Evolutionary conservation across 139 green algal species (phyloP).

Genomic region (Coelastrella sp.): DNA sequence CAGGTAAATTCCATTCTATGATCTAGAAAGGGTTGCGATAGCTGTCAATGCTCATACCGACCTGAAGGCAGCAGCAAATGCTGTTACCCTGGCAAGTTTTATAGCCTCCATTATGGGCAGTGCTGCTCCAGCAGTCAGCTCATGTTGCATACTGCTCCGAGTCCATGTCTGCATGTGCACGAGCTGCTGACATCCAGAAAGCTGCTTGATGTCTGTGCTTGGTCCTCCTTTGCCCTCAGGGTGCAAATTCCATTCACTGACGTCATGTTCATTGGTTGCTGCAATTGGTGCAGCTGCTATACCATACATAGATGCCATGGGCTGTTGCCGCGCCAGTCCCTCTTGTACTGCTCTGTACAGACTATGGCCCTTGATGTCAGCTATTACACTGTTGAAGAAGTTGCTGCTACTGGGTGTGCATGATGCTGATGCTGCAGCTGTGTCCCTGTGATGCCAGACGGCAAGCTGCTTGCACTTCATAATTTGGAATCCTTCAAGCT

Average conservation of each 20-base stretch:
- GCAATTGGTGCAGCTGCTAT: neutral
- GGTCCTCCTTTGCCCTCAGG: no score
- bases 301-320: no score
- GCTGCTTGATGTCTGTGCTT: neutral
- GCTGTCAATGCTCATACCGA: neutral
- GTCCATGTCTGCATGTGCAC: neutral
- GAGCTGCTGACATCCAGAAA: neutral
- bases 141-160: no score
- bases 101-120: neutral
- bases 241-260: no score
- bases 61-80: constrained; percentile 29
- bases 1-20: neutral
- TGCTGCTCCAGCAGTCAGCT: neutral
- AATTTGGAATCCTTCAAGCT: constrained; percentile 21
- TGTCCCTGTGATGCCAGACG: neutral
- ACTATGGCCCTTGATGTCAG: constrained; percentile 23
- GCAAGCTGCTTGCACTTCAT: constrained; percentile 35
- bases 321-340: no score
- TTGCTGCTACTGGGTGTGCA: neutral
- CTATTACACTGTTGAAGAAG: constrained; percentile 9
- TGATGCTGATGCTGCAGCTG: neutral
- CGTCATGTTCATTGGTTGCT: neutral
- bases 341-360: constrained; percentile 31
- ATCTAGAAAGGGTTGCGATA: neutral
- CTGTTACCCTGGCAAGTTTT: neutral